These are phyloP conservation scores for Voacanga thouarsii DNA, from an alignment of 257 asterid genomes.

Conservation along the genomic window DNA sequence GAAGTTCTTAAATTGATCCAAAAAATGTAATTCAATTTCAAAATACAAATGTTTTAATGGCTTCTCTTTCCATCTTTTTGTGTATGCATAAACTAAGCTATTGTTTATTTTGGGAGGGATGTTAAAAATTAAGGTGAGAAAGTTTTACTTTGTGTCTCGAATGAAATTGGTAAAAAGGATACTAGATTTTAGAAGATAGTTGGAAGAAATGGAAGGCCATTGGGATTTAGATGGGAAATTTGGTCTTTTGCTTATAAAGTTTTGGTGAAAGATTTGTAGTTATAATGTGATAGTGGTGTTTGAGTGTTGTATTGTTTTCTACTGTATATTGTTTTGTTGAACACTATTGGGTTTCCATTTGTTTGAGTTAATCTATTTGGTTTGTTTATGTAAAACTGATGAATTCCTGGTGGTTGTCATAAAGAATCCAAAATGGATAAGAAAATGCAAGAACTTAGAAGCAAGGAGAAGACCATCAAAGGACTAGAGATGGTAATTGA, in stretches of 20 bases:
- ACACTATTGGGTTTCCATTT: too few relatives aligned
- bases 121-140: too few relatives aligned
- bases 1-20: neutral
- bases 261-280: conserved; percentile 34
- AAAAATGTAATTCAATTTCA: neutral
- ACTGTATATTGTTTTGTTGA: too few relatives aligned
- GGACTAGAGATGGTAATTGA: conserved; percentile 32
- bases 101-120: neutral
- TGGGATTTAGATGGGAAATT: neutral
- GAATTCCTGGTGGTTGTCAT: neutral
- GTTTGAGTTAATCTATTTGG: too few relatives aligned
- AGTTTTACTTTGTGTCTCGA: too few relatives aligned
- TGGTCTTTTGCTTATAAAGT: too few relatives aligned
- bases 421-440: conserved; percentile 35
- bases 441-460: conserved; percentile 28
- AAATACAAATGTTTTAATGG: neutral
- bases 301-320: too few relatives aligned
- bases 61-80: too few relatives aligned
- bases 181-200: neutral
- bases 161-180: too few relatives aligned
- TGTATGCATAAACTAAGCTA: neutral
- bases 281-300: too few relatives aligned
- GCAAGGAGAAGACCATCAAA: conserved; percentile 34
- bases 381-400: conserved; percentile 32
- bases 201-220: neutral